Evolutionary conservation across 2,329 filamentous ascomycete species (phyloP).

Genomic region (Aspergillus neotritici): DNA sequence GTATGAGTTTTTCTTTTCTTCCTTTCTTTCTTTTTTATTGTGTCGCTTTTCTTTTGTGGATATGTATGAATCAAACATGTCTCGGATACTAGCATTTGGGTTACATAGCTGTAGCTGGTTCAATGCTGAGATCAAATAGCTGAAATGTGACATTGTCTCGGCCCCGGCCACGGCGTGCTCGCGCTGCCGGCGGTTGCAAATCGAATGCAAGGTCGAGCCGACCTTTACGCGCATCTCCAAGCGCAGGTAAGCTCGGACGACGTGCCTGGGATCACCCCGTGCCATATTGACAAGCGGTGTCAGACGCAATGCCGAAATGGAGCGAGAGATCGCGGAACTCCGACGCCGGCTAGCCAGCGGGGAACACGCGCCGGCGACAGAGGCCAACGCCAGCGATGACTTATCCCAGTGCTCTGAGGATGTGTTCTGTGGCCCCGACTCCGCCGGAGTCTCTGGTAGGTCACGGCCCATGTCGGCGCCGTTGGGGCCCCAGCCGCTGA

Average conservation of each 20-base stretch:
- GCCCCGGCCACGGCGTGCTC: conserved; percentile 58
- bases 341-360: conserved; percentile 39
- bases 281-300: conserved; percentile 7
- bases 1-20: neutral
- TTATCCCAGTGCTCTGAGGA: conserved; percentile 33
- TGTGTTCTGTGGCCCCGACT: conserved; percentile 27
- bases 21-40: conserved; percentile 3
- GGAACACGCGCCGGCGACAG: conserved; percentile 21
- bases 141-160: conserved; percentile 61
- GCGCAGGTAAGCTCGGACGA: conserved; percentile 35
- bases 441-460: conserved; percentile 21
- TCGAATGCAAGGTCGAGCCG: conserved; percentile 60
- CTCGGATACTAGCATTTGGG: neutral
- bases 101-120: conserved; percentile 15
- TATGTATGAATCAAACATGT: conserved; percentile 1
- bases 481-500: conserved; percentile 28
- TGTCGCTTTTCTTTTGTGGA: conserved; percentile 3
- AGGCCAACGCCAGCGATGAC: conserved; percentile 25
- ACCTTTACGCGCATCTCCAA: conserved; percentile 63
- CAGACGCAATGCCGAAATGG: conserved; percentile 59
- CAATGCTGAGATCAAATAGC: conserved; percentile 34
- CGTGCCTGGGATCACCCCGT: neutral
- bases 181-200: conserved; percentile 56
- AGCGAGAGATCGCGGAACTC: conserved; percentile 50
- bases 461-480: conserved; percentile 30